Conservation (phyloP, 176 grass and related monocot species). For the Paspalum notatum region DNA sequence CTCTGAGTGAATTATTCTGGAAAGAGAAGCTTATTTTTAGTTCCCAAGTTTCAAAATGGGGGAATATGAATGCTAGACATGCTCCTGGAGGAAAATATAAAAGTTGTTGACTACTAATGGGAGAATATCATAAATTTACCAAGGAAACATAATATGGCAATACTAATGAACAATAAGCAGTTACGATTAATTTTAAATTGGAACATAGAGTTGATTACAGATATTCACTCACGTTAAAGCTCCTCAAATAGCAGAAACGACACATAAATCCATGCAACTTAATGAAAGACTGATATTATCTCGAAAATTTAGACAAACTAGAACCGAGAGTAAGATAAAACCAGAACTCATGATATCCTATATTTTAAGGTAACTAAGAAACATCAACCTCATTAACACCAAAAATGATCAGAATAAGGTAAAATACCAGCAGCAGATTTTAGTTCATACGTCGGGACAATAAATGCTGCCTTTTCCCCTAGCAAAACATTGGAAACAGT, state of each 20-base stretch:
- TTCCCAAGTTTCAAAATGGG: neutral
- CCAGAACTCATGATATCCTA: neutral
- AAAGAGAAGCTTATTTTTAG: neutral
- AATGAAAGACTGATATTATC: neutral
- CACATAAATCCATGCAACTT: neutral
- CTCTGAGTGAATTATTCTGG: too few relatives aligned
- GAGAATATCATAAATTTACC: constrained; percentile 18
- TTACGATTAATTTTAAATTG: neutral
- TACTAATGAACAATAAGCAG: neutral
- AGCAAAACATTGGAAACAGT: constrained; percentile 94
- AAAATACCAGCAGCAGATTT: constrained; percentile 99
- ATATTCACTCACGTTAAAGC: constrained; percentile 1
- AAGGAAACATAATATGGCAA: constrained; percentile 12
- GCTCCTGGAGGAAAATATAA: neutral
- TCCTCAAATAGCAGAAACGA: constrained; percentile 17
- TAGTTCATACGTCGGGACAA: constrained; percentile 97
- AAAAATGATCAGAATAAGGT: constrained; percentile 73
- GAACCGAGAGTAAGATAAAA: neutral
- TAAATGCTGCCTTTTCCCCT: constrained; percentile 92
- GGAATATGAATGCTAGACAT: constrained; percentile 11
- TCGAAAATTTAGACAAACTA: neutral
- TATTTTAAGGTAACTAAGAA: constrained; percentile 35
- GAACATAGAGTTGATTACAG: neutral
- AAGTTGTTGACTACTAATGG: neutral
- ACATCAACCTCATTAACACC: constrained; percentile 50